These are phyloP conservation scores for Ophiostoma ulmi DNA, from an alignment of 2,329 filamentous ascomycete genomes.

Conservation along the genomic window DNA sequence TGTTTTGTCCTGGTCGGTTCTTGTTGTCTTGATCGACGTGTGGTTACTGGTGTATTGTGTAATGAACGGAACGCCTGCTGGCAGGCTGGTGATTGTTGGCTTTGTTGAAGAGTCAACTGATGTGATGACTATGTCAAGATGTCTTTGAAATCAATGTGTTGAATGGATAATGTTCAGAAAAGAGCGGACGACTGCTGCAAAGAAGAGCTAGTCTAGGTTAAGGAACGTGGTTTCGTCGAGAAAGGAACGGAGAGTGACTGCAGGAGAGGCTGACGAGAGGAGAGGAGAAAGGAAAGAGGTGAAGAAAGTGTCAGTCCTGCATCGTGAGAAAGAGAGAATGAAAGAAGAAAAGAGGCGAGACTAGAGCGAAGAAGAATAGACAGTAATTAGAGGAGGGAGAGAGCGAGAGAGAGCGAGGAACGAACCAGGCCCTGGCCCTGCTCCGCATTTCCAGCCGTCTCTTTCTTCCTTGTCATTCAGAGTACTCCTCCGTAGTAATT, in stretches of 20 bases:
- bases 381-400: neutral
- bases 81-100: conserved; percentile 40
- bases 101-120: conserved; percentile 25
- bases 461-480: neutral
- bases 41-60: neutral
- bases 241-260: conserved; percentile 17
- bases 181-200: conserved; percentile 27
- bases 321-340: conserved; percentile 18
- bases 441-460: neutral
- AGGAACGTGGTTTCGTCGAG: conserved; percentile 23
- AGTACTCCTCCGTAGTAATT: neutral
- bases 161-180: conserved; percentile 4
- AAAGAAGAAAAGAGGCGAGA: conserved; percentile 6
- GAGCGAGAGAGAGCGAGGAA: neutral
- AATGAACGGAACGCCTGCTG: conserved; percentile 56
- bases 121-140: conserved; percentile 14
- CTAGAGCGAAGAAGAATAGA: neutral
- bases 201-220: conserved; percentile 19
- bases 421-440: no score
- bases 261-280: conserved; percentile 15
- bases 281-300: neutral
- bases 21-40: conserved; percentile 26
- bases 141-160: neutral
- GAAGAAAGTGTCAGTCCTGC: conserved; percentile 21
- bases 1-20: neutral